phyloP scores from a whole-genome alignment of 2,329 filamentous ascomycete genomes.

The Apiospora koreana region DNA sequence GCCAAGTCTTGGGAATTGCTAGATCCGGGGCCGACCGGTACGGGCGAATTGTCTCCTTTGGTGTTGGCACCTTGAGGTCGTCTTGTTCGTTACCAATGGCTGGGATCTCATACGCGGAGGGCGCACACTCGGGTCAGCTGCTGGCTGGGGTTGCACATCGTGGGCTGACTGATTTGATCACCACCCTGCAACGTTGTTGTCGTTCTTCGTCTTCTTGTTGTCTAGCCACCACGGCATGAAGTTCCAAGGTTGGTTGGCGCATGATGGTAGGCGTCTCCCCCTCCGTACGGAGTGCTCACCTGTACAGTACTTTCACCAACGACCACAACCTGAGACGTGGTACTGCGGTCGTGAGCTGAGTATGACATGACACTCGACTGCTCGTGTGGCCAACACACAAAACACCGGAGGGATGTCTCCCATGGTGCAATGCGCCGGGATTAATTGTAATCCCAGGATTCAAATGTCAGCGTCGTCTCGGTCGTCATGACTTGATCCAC shows the following conservation, averaged over 20 bases:
- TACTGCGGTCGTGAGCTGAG: neutral
- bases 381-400: neutral
- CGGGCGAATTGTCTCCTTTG: neutral
- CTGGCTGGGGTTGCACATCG: neutral
- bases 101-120: neutral
- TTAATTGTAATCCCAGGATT: neutral
- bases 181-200: neutral
- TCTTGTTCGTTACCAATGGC: neutral
- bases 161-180: neutral
- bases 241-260: neutral
- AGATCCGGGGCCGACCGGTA: conserved; percentile 3
- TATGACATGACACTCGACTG: neutral
- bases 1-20: neutral
- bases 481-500: conserved; percentile 1
- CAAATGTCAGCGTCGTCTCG: neutral
- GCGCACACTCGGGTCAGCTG: neutral
- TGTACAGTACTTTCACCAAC: neutral
- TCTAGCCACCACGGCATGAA: neutral
- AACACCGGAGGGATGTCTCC: neutral
- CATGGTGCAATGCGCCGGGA: neutral
- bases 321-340: neutral
- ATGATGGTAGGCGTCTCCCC: neutral
- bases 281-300: neutral
- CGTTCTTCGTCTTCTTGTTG: neutral
- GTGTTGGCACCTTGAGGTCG: neutral